Evolutionary conservation across 1,139 yeast species (phyloP).

Genomic region (Suhomyces bribrorum): DNA sequence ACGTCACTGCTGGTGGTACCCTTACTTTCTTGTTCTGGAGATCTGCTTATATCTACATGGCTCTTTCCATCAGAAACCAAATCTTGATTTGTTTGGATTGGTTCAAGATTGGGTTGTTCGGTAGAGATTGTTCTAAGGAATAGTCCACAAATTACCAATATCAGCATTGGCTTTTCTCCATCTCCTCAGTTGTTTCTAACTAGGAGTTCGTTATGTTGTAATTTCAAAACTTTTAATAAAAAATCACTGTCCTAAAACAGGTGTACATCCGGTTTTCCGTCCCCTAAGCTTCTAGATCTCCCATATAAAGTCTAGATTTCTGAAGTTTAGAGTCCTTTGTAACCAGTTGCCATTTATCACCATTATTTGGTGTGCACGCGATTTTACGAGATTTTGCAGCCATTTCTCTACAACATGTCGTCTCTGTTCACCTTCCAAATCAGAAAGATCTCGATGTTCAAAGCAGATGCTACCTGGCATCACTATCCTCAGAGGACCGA

Average conservation of each 20-base stretch:
- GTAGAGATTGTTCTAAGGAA: slow-evolving; percentile 77
- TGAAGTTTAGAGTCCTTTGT: too few relatives aligned
- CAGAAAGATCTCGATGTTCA: slow-evolving; percentile 14
- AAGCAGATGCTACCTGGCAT: slow-evolving; percentile 20
- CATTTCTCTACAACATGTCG: slow-evolving; percentile 6
- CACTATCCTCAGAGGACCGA: slow-evolving; percentile 33
- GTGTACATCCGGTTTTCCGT: too few relatives aligned
- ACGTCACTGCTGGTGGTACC: slow-evolving; percentile 79
- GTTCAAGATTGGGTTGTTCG: slow-evolving; percentile 82
- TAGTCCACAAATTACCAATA: slow-evolving; percentile 19
- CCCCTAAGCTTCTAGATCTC: too few relatives aligned
- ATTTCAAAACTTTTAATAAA: too few relatives aligned
- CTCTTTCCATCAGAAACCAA: slow-evolving; percentile 86
- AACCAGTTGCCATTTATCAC: too few relatives aligned
- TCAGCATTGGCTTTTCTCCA: too few relatives aligned
- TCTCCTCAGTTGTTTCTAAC: too few relatives aligned
- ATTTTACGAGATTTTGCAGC: too few relatives aligned
- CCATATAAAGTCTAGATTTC: too few relatives aligned
- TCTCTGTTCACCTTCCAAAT: slow-evolving; percentile 11
- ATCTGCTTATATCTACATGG: slow-evolving; percentile 90
- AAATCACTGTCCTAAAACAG: too few relatives aligned
- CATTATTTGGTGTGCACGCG: too few relatives aligned
- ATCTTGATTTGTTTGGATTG: slow-evolving; percentile 83
- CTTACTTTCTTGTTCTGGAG: slow-evolving; percentile 93
- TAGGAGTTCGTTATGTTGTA: too few relatives aligned